phyloP scores from a whole-genome alignment of 1,284 basidiomycete genomes.

The Cutaneotrichosporon cutaneum region DNA sequence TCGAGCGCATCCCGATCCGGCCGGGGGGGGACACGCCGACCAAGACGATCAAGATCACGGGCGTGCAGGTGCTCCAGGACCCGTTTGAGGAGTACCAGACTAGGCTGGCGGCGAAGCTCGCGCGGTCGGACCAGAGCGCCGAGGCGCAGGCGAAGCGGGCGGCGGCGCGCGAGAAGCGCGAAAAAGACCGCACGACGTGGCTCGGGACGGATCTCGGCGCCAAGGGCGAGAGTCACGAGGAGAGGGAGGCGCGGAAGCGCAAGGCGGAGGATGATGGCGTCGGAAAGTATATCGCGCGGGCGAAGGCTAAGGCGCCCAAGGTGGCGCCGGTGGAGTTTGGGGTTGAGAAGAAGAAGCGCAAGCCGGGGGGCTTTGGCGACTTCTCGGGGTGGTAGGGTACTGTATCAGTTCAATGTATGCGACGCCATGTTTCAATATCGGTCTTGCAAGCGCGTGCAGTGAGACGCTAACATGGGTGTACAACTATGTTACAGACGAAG shows the following conservation, averaged over 20 bases:
- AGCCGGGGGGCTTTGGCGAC: constrained; percentile 54
- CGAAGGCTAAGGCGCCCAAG: constrained; percentile 9
- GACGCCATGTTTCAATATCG: not conserved
- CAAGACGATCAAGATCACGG: constrained; percentile 67
- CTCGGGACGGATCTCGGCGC: constrained; percentile 52
- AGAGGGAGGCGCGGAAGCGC: constrained; percentile 38
- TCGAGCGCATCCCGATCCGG: constrained; percentile 79
- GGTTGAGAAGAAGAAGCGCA: constrained; percentile 52
- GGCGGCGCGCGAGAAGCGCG: constrained; percentile 45
- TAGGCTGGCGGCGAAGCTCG: constrained; percentile 49
- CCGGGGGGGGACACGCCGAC: constrained; percentile 79
- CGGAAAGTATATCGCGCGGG: constrained; percentile 52
- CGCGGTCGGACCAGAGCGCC: constrained; percentile 45
- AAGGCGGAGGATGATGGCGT: constrained; percentile 46
- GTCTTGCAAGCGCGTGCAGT: no score
- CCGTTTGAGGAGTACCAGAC: constrained; percentile 55
- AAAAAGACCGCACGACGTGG: constrained; percentile 55
- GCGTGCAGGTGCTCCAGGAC: constrained; percentile 53
- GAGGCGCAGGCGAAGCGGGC: constrained; percentile 45
- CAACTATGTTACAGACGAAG: no score
- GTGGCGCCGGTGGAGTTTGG: constrained; percentile 38
- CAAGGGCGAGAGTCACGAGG: constrained; percentile 39
- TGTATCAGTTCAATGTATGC: constrained; percentile 1
- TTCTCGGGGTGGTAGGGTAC: constrained; percentile 48
- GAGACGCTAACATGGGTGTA: no score